phyloP scores from a whole-genome alignment of 2,329 filamentous ascomycete species.

The Diplodia scrobiculata region DNA sequence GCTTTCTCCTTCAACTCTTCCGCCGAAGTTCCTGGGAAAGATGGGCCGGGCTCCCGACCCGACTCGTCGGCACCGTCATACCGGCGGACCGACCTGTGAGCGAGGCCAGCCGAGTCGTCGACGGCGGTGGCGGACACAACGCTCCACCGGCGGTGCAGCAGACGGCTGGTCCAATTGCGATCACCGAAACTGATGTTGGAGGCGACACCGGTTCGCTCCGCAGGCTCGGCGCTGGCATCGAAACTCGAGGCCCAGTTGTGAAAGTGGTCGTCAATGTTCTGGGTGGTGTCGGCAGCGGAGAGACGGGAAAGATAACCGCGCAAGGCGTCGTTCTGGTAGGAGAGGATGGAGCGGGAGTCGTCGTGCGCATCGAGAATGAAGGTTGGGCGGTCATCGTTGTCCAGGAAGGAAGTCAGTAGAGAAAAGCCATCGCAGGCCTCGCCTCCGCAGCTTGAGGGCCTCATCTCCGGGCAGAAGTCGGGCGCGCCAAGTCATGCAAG shows the following conservation, averaged over 20 bases:
- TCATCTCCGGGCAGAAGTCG: neutral
- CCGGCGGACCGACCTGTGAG: neutral
- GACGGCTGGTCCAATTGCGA: conserved; percentile 14
- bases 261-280: conserved; percentile 4
- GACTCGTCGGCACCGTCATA: neutral
- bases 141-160: conserved; percentile 9
- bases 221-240: neutral
- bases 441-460: neutral
- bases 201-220: neutral
- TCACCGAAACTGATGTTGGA: conserved; percentile 13
- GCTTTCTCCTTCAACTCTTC: conserved; percentile 11
- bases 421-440: neutral
- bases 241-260: conserved; percentile 2
- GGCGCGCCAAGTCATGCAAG: neutral
- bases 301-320: conserved; percentile 13
- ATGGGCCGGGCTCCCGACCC: neutral
- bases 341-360: neutral
- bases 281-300: neutral
- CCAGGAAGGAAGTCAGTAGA: conserved; percentile 19
- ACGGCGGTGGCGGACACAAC: neutral
- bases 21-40: neutral
- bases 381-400: conserved; percentile 20
- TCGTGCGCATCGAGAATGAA: conserved; percentile 26
- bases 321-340: conserved; percentile 18
- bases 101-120: neutral